Conservation (phyloP, 1,284 basidiomycete genomes). For the Cutaneotrichosporon cavernicola region DNA sequence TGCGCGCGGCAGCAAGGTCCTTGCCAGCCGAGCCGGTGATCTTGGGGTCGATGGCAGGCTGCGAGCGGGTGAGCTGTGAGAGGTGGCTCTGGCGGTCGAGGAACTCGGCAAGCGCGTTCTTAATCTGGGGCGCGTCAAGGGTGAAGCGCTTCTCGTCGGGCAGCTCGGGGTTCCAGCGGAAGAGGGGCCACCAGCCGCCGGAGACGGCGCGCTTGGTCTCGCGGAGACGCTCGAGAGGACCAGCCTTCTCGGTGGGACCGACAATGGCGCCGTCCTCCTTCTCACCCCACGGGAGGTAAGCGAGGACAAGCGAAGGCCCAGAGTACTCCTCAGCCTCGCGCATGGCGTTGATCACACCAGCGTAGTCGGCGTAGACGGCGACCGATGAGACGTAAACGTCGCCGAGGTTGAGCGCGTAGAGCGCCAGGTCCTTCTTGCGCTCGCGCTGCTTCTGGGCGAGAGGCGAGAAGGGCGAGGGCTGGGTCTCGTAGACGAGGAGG, state of each 20-base stretch:
- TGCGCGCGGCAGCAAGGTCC: slow-evolving; percentile 78
- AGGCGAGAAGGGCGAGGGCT: slow-evolving; percentile 71
- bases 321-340: slow-evolving; percentile 87
- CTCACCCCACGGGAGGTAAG: slow-evolving; percentile 84
- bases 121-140: slow-evolving; percentile 90
- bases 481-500: slow-evolving; percentile 90
- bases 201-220: slow-evolving; percentile 97
- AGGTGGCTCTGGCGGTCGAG: slow-evolving; percentile 95
- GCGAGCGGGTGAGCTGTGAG: slow-evolving; percentile 78
- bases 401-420: slow-evolving; percentile 99
- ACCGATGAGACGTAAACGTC: slow-evolving; percentile 94
- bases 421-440: slow-evolving; percentile 86
- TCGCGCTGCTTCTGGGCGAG: slow-evolving; percentile 45
- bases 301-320: slow-evolving; percentile 89
- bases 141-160: slow-evolving; percentile 80
- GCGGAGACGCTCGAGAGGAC: slow-evolving; percentile 86
- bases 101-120: slow-evolving; percentile 92
- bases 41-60: slow-evolving; percentile 76
- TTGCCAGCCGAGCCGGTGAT: slow-evolving; percentile 82
- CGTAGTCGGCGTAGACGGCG: slow-evolving; percentile 93
- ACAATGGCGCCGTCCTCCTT: slow-evolving; percentile 67
- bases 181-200: slow-evolving; percentile 96
- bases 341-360: slow-evolving; percentile 88
- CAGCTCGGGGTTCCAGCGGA: slow-evolving; percentile 92
- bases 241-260: slow-evolving; percentile 56